Evolutionary conservation across 2,329 filamentous ascomycete genomes (phyloP).

Genomic region (Exophiala mesophila): DNA sequence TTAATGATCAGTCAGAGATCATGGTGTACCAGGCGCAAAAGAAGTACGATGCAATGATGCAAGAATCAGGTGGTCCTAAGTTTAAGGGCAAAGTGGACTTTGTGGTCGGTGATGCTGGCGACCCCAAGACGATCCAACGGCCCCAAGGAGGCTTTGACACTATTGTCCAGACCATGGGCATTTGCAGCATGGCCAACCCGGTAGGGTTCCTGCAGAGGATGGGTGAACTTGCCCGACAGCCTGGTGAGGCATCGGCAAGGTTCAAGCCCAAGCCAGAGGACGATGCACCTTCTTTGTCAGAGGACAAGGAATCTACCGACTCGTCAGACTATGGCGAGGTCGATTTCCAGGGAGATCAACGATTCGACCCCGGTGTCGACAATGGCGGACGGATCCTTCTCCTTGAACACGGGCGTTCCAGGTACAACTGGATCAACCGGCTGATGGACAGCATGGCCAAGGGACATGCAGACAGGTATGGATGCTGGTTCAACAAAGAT

Average conservation of each 20-base stretch:
- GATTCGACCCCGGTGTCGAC: conserved; percentile 7
- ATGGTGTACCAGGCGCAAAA: conserved; percentile 44
- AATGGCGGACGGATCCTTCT: conserved; percentile 41
- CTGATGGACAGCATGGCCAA: conserved; percentile 45
- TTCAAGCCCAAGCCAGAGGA: conserved; percentile 3
- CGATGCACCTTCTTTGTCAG: background rate
- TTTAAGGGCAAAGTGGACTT: conserved; percentile 23
- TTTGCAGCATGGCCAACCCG: conserved; percentile 39
- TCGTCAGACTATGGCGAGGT: conserved; percentile 28
- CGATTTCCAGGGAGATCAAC: conserved; percentile 28
- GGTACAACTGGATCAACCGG: conserved; percentile 44
- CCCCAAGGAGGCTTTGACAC: conserved; percentile 39
- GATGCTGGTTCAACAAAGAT: conserved; percentile 51
- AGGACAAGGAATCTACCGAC: background rate
- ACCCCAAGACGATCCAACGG: conserved; percentile 14
- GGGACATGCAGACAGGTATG: conserved; percentile 46
- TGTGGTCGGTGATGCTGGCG: conserved; percentile 22
- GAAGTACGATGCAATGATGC: conserved; percentile 36
- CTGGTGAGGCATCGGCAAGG: conserved; percentile 19
- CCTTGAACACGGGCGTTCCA: conserved; percentile 46
- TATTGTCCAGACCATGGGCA: conserved; percentile 47
- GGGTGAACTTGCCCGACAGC: conserved; percentile 23
- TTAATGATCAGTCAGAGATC: conserved; percentile 45
- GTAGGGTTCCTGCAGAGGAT: conserved; percentile 21
- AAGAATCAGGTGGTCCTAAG: conserved; percentile 6